Percentiles rank a stretch among this genome's conserved stretches.
Conservation (phyloP, 2,329 filamentous ascomycete genomes). For the Purpureocillium takamizusanense region DNA sequence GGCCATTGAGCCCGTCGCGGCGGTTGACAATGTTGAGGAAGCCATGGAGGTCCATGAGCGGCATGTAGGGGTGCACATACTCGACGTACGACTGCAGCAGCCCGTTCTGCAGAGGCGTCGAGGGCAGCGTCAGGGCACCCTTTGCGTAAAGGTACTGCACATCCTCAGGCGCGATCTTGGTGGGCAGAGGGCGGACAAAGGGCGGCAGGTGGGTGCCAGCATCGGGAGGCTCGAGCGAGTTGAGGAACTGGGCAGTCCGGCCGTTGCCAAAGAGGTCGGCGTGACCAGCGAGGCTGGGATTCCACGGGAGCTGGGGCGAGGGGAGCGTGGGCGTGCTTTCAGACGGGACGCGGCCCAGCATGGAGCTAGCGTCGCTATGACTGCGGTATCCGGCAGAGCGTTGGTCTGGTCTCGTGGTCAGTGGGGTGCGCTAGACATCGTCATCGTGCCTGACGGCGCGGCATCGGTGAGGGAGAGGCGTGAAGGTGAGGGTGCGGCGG, state of each 20-base stretch:
- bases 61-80: constrained; percentile 92
- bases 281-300: constrained; percentile 13
- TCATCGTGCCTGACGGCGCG: constrained; percentile 4
- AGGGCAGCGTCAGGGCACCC: constrained; percentile 72
- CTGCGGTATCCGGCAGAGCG: constrained; percentile 23
- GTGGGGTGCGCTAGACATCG: constrained; percentile 5
- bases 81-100: constrained; percentile 76
- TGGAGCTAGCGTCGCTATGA: constrained; percentile 7
- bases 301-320: constrained; percentile 16
- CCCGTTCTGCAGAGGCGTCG: constrained; percentile 62
- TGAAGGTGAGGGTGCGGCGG: neutral
- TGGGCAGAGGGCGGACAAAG: constrained; percentile 73
- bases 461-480: neutral
- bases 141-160: constrained; percentile 76
- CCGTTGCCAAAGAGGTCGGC: constrained; percentile 25
- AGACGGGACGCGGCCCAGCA: constrained; percentile 6
- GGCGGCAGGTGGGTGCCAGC: constrained; percentile 40
- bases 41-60: constrained; percentile 62
- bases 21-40: constrained; percentile 52
- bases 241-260: constrained; percentile 33
- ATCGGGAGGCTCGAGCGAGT: constrained; percentile 39
- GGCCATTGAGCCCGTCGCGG: constrained; percentile 59
- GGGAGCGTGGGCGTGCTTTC: constrained; percentile 5
- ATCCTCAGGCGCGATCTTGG: constrained; percentile 71
- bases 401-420: constrained; percentile 29